phyloP scores from a whole-genome alignment of 208 protist species.

The Leishmania gerbilli region DNA sequence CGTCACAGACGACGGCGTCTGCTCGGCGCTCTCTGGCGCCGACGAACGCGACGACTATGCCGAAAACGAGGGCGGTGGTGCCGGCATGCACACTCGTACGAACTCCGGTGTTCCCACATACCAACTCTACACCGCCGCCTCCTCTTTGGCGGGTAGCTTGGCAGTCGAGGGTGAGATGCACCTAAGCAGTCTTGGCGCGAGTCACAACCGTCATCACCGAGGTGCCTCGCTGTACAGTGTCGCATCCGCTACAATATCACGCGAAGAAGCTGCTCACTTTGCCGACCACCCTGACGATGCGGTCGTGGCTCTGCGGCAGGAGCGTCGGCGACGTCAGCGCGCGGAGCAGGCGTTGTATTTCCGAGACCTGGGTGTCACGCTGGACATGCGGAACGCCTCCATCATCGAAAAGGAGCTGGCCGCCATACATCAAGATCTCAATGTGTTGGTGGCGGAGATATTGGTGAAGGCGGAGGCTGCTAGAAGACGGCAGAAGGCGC shows the following conservation, averaged over 20 bases:
- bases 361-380: constrained; percentile 40
- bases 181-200: background rate
- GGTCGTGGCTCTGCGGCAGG: constrained; percentile 36
- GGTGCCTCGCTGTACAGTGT: background rate
- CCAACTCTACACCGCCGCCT: constrained; percentile 30
- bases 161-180: constrained; percentile 8
- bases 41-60: constrained; percentile 23
- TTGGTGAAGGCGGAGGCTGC: constrained; percentile 51
- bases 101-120: constrained; percentile 2
- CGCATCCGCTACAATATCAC: constrained; percentile 1
- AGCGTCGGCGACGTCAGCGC: constrained; percentile 49
- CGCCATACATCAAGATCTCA: constrained; percentile 61
- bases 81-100: background rate
- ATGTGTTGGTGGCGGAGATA: constrained; percentile 67
- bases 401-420: constrained; percentile 54
- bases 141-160: constrained; percentile 11
- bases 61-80: constrained; percentile 4
- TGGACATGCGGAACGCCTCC: constrained; percentile 52
- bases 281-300: constrained; percentile 27
- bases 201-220: background rate
- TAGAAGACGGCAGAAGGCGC: constrained; percentile 17
- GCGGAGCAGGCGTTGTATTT: constrained; percentile 61
- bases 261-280: constrained; percentile 19
- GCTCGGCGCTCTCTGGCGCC: constrained; percentile 31
- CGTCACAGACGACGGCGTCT: constrained; percentile 40